These are phyloP conservation scores for Chlamydomonas reinhardtii DNA, from an alignment of 163 green algal genomes.

Conservation along the genomic window DNA sequence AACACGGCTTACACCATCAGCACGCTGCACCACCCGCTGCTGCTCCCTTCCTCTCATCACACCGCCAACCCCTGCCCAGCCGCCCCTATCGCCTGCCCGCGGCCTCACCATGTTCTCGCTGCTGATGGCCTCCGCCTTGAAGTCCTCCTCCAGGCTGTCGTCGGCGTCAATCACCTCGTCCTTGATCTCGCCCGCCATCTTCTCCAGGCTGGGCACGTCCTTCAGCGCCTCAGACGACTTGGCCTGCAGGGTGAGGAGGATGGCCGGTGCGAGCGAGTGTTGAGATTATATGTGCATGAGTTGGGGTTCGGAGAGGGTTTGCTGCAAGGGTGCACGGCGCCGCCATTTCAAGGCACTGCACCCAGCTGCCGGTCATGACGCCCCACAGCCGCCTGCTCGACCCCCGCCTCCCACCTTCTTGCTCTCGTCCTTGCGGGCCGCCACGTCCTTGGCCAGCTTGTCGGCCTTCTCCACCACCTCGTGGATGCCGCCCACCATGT, in stretches of 20 bases:
- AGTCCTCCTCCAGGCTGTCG: slow-evolving; percentile 60
- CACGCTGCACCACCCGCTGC: too few relatives aligned
- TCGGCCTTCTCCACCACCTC: slow-evolving; percentile 97
- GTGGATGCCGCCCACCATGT: slow-evolving; percentile 95
- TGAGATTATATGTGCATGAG: too few relatives aligned
- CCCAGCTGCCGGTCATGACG: too few relatives aligned
- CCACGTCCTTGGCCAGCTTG: slow-evolving; percentile 92
- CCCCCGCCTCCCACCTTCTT: background rate
- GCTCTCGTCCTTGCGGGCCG: slow-evolving; percentile 59
- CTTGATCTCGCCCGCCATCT: slow-evolving; percentile 65
- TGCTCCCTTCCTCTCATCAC: too few relatives aligned
- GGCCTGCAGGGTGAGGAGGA: background rate
- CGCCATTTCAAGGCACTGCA: too few relatives aligned
- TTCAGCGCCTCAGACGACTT: slow-evolving; percentile 59
- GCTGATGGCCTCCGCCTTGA: slow-evolving; percentile 73
- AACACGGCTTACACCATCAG: too few relatives aligned
- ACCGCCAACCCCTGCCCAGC: too few relatives aligned
- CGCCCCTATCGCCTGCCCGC: background rate
- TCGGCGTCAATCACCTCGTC: slow-evolving; percentile 29
- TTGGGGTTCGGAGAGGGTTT: too few relatives aligned
- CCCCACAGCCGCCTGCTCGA: too few relatives aligned
- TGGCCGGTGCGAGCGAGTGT: too few relatives aligned
- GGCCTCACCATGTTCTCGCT: slow-evolving; percentile 66
- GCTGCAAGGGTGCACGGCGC: too few relatives aligned
- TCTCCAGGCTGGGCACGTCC: slow-evolving; percentile 66